These are phyloP conservation scores for Calonectria pseudoreteaudii DNA, from an alignment of 2,329 filamentous ascomycete genomes.

Conservation along the genomic window DNA sequence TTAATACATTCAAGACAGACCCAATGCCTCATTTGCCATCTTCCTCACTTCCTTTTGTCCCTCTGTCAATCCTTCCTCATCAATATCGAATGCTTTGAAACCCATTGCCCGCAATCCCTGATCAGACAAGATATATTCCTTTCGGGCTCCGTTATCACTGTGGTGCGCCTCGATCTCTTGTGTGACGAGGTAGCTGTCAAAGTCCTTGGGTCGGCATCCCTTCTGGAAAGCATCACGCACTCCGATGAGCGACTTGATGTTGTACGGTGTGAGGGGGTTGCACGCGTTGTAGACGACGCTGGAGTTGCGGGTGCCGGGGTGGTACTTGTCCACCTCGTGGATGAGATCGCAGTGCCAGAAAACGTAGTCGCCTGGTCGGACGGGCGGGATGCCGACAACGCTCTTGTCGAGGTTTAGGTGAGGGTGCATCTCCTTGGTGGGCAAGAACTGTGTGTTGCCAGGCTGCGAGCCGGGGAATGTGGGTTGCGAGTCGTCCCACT, in stretches of 20 bases:
- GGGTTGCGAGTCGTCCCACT: constrained; percentile 46
- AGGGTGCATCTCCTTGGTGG: constrained; percentile 49
- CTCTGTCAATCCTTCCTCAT: background rate
- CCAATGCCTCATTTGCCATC: background rate
- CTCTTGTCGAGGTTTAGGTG: constrained; percentile 60
- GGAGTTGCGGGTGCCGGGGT: constrained; percentile 75
- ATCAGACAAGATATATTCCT: background rate
- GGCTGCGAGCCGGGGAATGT: constrained; percentile 74
- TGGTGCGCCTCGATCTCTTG: background rate
- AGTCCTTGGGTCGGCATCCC: background rate
- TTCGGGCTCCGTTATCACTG: background rate
- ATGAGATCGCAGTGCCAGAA: constrained; percentile 82
- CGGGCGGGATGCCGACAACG: constrained; percentile 73
- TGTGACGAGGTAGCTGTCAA: background rate
- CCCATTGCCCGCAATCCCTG: background rate
- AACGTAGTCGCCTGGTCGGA: constrained; percentile 78
- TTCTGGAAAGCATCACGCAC: background rate
- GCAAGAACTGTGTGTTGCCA: constrained; percentile 76
- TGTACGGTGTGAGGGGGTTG: constrained; percentile 71
- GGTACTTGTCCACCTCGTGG: constrained; percentile 81
- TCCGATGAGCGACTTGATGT: background rate
- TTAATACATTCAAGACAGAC: background rate
- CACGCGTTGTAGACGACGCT: constrained; percentile 84
- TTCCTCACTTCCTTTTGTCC: background rate
- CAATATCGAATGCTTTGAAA: background rate